Percentiles rank a stretch among this genome's conserved stretches.
These are phyloP conservation scores for Craterostigma plantagineum DNA, from an alignment of 257 asterid species.

Conservation along the genomic window DNA sequence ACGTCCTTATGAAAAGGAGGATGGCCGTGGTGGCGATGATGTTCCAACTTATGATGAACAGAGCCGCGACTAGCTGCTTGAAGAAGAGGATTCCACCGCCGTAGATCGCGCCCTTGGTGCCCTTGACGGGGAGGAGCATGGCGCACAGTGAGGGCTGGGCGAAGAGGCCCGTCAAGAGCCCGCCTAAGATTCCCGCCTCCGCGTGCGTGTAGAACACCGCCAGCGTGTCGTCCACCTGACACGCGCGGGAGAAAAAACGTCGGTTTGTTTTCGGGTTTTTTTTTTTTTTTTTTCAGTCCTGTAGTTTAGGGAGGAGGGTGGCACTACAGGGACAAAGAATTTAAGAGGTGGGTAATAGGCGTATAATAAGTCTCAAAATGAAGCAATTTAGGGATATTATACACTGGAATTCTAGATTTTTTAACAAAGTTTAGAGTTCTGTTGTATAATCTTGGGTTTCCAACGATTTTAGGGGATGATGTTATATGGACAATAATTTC, in stretches of 20 bases:
- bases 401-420: no score
- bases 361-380: no score
- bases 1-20: conserved; percentile 29
- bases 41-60: conserved; percentile 67
- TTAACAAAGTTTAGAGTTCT: no score
- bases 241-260: neutral
- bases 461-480: no score
- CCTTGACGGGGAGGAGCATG: conserved; percentile 44
- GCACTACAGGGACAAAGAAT: no score
- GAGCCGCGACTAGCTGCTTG: conserved; percentile 67
- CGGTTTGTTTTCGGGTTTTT: no score
- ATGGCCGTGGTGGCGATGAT: conserved; percentile 38
- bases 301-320: no score
- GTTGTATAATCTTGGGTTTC: no score
- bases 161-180: conserved; percentile 57
- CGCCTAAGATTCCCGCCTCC: conserved; percentile 75
- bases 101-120: conserved; percentile 60
- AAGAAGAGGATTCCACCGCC: conserved; percentile 42
- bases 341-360: no score
- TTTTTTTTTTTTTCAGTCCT: no score
- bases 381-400: no score
- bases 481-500: no score
- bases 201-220: conserved; percentile 89
- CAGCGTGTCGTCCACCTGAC: conserved; percentile 68
- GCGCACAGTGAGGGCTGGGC: conserved; percentile 64